Percentiles rank a stretch among this genome's conserved stretches.
Conservation (phyloP, 2,329 filamentous ascomycete genomes). For the Colletotrichum musicola region DNA sequence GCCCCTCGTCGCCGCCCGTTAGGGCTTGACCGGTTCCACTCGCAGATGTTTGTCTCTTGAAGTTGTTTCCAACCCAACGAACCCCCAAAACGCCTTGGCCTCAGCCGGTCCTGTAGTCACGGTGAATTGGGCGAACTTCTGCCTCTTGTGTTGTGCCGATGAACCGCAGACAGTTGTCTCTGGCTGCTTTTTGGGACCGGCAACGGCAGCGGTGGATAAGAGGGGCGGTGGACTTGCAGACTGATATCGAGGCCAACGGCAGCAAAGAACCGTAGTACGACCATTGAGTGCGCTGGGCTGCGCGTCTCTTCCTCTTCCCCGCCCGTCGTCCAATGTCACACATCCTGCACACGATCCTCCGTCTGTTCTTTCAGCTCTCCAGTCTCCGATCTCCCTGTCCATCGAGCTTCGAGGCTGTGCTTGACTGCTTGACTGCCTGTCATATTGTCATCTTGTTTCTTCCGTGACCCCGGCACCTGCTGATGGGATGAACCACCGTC, state of each 20-base stretch:
- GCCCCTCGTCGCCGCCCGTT: slow-evolving; percentile 11
- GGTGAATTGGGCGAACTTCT: slow-evolving; percentile 6
- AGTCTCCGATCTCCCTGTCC: slow-evolving; percentile 20
- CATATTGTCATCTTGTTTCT: slow-evolving; percentile 24
- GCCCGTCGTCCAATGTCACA: slow-evolving; percentile 13
- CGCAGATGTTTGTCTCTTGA: background rate
- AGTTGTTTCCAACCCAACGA: background rate
- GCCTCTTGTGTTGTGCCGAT: slow-evolving; percentile 1
- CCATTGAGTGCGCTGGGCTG: too few relatives aligned
- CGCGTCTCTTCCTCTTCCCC: slow-evolving; percentile 7
- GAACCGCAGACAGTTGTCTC: slow-evolving; percentile 14
- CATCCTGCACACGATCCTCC: background rate
- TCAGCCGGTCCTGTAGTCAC: background rate
- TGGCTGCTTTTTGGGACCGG: too few relatives aligned
- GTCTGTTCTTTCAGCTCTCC: slow-evolving; percentile 10
- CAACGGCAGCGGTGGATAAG: too few relatives aligned
- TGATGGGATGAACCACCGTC: slow-evolving; percentile 20
- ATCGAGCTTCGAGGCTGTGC: background rate
- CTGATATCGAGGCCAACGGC: too few relatives aligned
- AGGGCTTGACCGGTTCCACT: slow-evolving; percentile 26
- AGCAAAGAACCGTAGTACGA: too few relatives aligned
- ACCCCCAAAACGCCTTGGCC: slow-evolving; percentile 17
- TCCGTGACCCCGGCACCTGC: background rate
- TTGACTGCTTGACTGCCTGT: slow-evolving; percentile 10
- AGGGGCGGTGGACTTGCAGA: too few relatives aligned